phyloP scores from a whole-genome alignment of 805 yeast species.

The Metschnikowia picachoensis region DNA sequence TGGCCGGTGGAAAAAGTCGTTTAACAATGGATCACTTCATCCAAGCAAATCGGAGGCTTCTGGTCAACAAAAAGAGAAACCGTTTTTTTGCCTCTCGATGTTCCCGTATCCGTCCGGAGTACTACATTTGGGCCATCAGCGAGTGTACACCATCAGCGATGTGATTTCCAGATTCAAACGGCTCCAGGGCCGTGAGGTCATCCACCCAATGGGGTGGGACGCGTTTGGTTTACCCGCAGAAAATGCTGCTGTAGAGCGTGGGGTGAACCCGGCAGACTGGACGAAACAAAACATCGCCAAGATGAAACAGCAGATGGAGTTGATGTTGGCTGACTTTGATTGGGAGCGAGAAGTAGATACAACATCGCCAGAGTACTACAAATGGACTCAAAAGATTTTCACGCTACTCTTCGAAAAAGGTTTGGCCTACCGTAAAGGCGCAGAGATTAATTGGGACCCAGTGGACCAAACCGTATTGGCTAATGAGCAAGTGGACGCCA shows the following conservation, averaged over 20 bases:
- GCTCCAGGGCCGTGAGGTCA: slow-evolving; percentile 69
- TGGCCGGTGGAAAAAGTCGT: slow-evolving; percentile 39
- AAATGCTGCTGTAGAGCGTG: slow-evolving; percentile 91
- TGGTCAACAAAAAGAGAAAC: slow-evolving; percentile 1
- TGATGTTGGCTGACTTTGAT: slow-evolving; percentile 83
- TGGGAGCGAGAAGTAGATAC: slow-evolving; percentile 92
- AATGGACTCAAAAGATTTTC: slow-evolving; percentile 88
- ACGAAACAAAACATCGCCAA: slow-evolving; percentile 72
- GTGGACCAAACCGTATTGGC: slow-evolving; percentile 93
- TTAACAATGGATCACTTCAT: slow-evolving; percentile 33
- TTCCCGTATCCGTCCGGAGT: slow-evolving; percentile 96
- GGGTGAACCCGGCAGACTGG: slow-evolving; percentile 78
- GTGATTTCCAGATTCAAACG: slow-evolving; percentile 74
- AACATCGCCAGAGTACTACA: slow-evolving; percentile 81
- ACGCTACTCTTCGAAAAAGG: slow-evolving; percentile 69
- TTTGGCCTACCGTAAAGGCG: slow-evolving; percentile 78
- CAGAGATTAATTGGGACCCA: slow-evolving; percentile 98
- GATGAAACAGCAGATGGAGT: slow-evolving; percentile 79
- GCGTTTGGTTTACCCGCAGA: slow-evolving; percentile 98
- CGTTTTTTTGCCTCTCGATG: slow-evolving; percentile 73
- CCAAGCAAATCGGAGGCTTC: slow-evolving; percentile 22
- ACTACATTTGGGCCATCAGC: slow-evolving; percentile 88
- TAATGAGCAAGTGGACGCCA: slow-evolving; percentile 87
- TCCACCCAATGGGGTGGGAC: slow-evolving; percentile 99
- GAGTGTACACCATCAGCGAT: slow-evolving; percentile 92